Conservation (phyloP, 2,329 filamentous ascomycete species). For the Lachnellula arida region DNA sequence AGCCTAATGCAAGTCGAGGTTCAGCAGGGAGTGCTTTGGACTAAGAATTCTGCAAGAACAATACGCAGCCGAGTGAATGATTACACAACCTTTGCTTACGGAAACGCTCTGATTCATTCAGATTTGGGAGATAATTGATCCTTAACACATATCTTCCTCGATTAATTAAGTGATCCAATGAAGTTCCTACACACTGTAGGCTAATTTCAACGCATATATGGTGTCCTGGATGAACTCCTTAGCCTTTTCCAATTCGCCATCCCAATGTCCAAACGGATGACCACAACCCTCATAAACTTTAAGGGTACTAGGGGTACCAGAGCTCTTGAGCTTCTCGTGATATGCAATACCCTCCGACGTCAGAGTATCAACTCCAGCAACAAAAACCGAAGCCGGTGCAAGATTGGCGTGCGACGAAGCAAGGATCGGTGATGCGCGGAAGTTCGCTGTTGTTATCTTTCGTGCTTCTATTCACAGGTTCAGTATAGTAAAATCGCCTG, state of each 20-base stretch:
- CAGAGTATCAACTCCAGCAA: constrained; percentile 34
- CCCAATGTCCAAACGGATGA: constrained; percentile 36
- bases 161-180: too few species aligned
- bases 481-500: too few species aligned
- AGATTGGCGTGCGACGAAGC: constrained; percentile 32
- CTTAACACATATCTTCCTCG: too few species aligned
- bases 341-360: constrained; percentile 33
- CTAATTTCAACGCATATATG: constrained; percentile 17
- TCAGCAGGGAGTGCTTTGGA: too few species aligned
- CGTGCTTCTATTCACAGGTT: constrained; percentile 10
- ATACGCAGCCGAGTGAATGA: too few species aligned
- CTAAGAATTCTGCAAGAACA: too few species aligned
- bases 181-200: constrained; percentile 1
- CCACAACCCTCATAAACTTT: constrained; percentile 35
- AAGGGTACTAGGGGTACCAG: constrained; percentile 31
- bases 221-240: constrained; percentile 33
- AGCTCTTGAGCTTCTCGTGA: constrained; percentile 30
- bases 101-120: too few species aligned
- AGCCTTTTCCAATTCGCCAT: constrained; percentile 31
- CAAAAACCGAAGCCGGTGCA: constrained; percentile 33
- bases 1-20: too few species aligned
- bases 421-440: constrained; percentile 33
- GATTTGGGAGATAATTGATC: too few species aligned
- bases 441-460: constrained; percentile 27
- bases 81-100: too few species aligned